These are phyloP conservation scores for Cystobasidium tubakii DNA, from an alignment of 768 basidiomycete species.

Conservation along the genomic window DNA sequence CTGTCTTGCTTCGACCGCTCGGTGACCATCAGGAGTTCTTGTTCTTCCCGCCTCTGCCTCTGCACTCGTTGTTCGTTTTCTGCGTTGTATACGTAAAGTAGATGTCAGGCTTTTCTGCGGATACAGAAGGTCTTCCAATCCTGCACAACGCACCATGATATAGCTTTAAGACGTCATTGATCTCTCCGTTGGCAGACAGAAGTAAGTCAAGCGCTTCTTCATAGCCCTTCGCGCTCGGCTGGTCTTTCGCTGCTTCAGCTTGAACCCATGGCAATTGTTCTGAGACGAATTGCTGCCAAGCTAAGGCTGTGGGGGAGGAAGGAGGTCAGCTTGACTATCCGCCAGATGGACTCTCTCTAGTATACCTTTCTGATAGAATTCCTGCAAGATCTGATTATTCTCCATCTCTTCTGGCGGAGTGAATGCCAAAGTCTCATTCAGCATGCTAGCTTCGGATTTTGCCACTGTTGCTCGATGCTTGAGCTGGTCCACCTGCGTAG, in stretches of 20 bases:
- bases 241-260: slow-evolving; percentile 21
- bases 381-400: slow-evolving; percentile 41
- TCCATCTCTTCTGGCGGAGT: slow-evolving; percentile 16
- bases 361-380: slow-evolving; percentile 39
- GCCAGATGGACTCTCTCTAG: not conserved
- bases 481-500: slow-evolving; percentile 33
- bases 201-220: slow-evolving; percentile 22
- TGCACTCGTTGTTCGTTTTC: slow-evolving; percentile 17
- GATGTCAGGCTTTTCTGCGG: not conserved
- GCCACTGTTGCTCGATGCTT: slow-evolving; percentile 35
- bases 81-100: not conserved
- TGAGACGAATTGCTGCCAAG: slow-evolving; percentile 28
- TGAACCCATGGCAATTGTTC: slow-evolving; percentile 32
- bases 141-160: slow-evolving; percentile 21
- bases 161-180: slow-evolving; percentile 14
- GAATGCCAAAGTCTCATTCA: slow-evolving; percentile 40
- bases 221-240: not conserved
- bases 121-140: too few relatives aligned
- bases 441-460: slow-evolving; percentile 37
- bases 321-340: not conserved
- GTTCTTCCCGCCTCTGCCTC: slow-evolving; percentile 20
- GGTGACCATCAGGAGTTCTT: not conserved
- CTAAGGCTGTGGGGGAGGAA: not conserved
- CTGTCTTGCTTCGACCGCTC: slow-evolving; percentile 30
- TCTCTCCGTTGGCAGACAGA: slow-evolving; percentile 24